A percentile compares a stretch with the other conserved stretches of the same genome.
Conservation (phyloP, 2,329 filamentous ascomycete genomes). For the Penicillium sp. region DNA sequence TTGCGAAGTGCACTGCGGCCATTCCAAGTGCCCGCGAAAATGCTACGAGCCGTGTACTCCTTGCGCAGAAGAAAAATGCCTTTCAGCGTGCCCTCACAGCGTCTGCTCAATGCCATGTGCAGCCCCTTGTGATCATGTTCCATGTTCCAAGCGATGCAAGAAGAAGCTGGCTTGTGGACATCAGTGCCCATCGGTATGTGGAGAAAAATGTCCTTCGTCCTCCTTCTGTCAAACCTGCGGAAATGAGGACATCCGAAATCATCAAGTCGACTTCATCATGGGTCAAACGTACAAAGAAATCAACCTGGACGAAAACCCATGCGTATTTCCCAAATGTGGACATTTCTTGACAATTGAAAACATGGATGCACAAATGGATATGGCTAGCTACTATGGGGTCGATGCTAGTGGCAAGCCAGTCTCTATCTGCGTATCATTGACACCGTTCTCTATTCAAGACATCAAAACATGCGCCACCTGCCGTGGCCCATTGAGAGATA, state of each 20-base stretch:
- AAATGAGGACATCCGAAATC: conserved; percentile 43
- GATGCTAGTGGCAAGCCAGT: conserved; percentile 25
- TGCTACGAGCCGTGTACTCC: conserved; percentile 62
- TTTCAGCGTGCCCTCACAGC: conserved; percentile 55
- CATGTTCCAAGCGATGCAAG: conserved; percentile 61
- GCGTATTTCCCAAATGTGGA: conserved; percentile 61
- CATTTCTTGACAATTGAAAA: conserved; percentile 61
- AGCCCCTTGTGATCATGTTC: conserved; percentile 64
- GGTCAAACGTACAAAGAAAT: conserved; percentile 56
- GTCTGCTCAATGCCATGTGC: conserved; percentile 58
- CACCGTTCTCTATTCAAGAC: conserved; percentile 51
- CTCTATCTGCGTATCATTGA: conserved; percentile 28
- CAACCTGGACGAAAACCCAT: conserved; percentile 58
- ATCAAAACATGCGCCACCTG: conserved; percentile 59
- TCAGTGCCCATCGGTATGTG: conserved; percentile 63
- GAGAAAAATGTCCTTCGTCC: conserved; percentile 57
- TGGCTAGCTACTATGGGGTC: conserved; percentile 39
- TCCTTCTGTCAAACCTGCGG: conserved; percentile 58
- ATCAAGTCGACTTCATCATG: conserved; percentile 57
- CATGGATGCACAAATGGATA: conserved; percentile 60
- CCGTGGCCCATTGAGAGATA: conserved; percentile 55
- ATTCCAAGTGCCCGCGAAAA: conserved; percentile 54
- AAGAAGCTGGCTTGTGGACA: conserved; percentile 58
- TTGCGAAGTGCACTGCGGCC: conserved; percentile 58
- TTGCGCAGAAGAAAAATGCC: conserved; percentile 56